Conservation (phyloP, 345 rosid species). For the Eucalyptus marginata region DNA sequence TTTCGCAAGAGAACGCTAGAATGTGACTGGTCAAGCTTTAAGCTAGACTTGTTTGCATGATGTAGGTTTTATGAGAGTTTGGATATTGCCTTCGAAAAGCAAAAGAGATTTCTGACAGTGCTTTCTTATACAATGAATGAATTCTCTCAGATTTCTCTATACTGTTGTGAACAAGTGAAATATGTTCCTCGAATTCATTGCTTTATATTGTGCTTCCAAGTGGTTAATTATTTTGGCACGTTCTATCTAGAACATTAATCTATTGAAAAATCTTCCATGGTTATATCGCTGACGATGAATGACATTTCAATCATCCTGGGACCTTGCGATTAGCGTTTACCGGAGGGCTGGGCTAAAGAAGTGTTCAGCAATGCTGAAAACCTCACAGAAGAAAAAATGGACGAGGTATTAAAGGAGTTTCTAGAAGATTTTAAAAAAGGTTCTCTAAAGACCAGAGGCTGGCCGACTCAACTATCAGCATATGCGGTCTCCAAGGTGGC, state of each 20-base stretch:
- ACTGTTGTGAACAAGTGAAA: background rate
- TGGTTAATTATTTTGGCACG: background rate
- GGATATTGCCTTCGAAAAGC: background rate
- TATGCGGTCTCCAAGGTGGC: slow-evolving; percentile 4
- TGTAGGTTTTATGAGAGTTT: background rate
- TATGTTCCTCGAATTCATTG: background rate
- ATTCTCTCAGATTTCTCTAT: background rate
- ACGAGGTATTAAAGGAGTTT: slow-evolving; percentile 17
- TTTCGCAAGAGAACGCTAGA: background rate
- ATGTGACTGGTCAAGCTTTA: background rate
- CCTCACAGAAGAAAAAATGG: slow-evolving; percentile 29
- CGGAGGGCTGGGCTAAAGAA: slow-evolving; percentile 22
- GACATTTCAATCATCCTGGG: background rate
- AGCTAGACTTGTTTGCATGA: background rate
- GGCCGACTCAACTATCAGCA: background rate
- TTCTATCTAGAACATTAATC: background rate
- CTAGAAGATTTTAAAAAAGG: slow-evolving; percentile 28
- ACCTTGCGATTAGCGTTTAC: slow-evolving; percentile 3
- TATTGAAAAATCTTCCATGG: background rate
- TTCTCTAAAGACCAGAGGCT: slow-evolving; percentile 17
- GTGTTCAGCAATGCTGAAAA: slow-evolving; percentile 24
- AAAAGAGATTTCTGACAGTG: background rate
- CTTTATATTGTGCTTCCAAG: background rate
- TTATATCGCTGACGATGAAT: background rate
- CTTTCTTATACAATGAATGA: background rate